Evolutionary conservation across 2,329 filamentous ascomycete species (phyloP).

Genomic region (Penicillium sp.): DNA sequence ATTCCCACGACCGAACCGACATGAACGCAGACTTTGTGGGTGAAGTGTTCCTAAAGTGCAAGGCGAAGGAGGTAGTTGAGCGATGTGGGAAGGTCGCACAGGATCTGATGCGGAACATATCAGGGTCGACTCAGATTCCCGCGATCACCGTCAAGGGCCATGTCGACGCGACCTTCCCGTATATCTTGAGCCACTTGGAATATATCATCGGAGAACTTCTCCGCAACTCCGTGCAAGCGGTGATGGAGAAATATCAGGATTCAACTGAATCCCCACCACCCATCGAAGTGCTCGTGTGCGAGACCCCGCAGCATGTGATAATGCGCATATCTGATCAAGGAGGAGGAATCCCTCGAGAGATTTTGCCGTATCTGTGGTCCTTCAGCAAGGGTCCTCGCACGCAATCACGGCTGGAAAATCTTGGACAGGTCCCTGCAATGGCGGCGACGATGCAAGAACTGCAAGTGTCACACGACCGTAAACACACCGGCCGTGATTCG

Average conservation of each 20-base stretch:
- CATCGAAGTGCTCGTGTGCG: constrained; percentile 91
- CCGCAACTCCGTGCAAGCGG: constrained; percentile 89
- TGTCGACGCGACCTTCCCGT: constrained; percentile 86
- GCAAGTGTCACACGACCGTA: constrained; percentile 45
- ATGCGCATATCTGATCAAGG: constrained; percentile 94
- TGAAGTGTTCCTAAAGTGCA: constrained; percentile 91
- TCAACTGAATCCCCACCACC: constrained; percentile 61
- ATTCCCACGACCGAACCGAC: constrained; percentile 64
- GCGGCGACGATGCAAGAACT: constrained; percentile 92
- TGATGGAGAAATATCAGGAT: constrained; percentile 69
- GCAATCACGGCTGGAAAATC: constrained; percentile 74
- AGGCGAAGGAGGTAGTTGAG: constrained; percentile 83
- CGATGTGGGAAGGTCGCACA: constrained; percentile 75
- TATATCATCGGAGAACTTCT: constrained; percentile 96
- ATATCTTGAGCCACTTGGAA: constrained; percentile 92
- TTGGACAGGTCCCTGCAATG: constrained; percentile 83
- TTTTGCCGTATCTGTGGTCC: constrained; percentile 89
- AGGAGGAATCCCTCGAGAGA: constrained; percentile 81
- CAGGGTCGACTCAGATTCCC: constrained; percentile 71
- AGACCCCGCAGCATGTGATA: constrained; percentile 91
- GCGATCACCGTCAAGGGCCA: constrained; percentile 82
- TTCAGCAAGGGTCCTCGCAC: constrained; percentile 90
- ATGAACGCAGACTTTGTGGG: constrained; percentile 82
- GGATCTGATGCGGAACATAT: constrained; percentile 70
- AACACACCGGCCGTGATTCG: constrained; percentile 32